Conservation (phyloP, 2,329 filamentous ascomycete species). For the Acrodontium crateriforme region DNA sequence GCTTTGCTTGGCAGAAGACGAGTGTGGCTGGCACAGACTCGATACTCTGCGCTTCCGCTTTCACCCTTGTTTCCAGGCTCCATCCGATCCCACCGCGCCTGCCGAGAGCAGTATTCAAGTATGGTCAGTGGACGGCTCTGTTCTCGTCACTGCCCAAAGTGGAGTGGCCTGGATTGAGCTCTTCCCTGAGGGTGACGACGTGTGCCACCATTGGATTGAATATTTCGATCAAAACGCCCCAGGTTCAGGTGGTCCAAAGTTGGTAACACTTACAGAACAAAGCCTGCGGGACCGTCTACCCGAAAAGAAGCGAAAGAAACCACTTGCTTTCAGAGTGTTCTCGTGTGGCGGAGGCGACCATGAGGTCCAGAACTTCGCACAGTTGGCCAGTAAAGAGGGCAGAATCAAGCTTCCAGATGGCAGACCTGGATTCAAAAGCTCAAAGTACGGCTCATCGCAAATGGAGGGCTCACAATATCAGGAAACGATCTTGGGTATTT, state of each 20-base stretch:
- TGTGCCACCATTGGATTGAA: slow-evolving; percentile 72
- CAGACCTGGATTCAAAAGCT: slow-evolving; percentile 61
- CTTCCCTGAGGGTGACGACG: slow-evolving; percentile 62
- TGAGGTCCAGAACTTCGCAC: slow-evolving; percentile 62
- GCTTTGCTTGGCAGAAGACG: slow-evolving; percentile 59
- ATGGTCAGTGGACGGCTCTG: slow-evolving; percentile 67
- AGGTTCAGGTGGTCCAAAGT: slow-evolving; percentile 48
- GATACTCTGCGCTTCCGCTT: slow-evolving; percentile 79
- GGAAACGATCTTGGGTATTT: slow-evolving; percentile 59
- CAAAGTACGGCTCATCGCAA: slow-evolving; percentile 57
- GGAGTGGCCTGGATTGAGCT: slow-evolving; percentile 81
- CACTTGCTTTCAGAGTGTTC: slow-evolving; percentile 57
- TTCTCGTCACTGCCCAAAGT: slow-evolving; percentile 63
- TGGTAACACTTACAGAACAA: slow-evolving; percentile 60
- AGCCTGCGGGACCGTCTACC: slow-evolving; percentile 60
- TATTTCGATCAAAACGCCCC: slow-evolving; percentile 50
- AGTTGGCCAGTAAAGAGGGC: slow-evolving; percentile 55
- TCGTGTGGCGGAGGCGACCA: slow-evolving; percentile 62
- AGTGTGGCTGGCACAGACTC: slow-evolving; percentile 83
- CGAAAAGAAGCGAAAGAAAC: slow-evolving; percentile 56
- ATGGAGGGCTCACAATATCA: slow-evolving; percentile 56
- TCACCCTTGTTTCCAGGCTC: slow-evolving; percentile 79
- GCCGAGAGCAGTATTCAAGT: slow-evolving; percentile 68
- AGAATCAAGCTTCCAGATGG: slow-evolving; percentile 62
- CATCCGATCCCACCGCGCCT: slow-evolving; percentile 50